Evolutionary conservation across 108 stramenopile species (phyloP).

Genomic region (Cylindrotheca fusiformis): DNA sequence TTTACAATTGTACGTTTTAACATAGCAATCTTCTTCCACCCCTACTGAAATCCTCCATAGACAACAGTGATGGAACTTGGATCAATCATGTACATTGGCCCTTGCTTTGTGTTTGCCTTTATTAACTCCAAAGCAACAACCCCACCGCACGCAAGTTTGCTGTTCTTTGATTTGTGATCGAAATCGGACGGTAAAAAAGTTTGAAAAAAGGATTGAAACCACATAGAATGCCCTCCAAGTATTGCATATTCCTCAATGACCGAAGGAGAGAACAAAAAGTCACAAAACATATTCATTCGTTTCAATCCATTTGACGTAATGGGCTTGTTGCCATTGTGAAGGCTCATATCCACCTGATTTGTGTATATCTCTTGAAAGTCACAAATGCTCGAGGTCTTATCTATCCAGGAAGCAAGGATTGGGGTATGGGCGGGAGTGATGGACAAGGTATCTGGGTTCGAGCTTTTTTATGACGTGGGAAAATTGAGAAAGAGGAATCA

Average conservation of each 20-base stretch:
- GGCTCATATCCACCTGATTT: slow-evolving; percentile 65
- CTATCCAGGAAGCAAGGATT: slow-evolving; percentile 82
- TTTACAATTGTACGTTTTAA: too few relatives aligned
- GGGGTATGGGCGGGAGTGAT: slow-evolving; percentile 73
- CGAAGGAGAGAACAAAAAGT: slow-evolving; percentile 66
- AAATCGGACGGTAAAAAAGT: slow-evolving; percentile 64
- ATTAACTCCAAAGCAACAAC: slow-evolving; percentile 71
- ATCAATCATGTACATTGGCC: slow-evolving; percentile 79
- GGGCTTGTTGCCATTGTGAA: slow-evolving; percentile 85
- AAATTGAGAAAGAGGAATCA: not conserved
- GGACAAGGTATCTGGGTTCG: slow-evolving; percentile 87
- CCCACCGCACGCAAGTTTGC: slow-evolving; percentile 92
- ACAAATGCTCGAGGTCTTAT: slow-evolving; percentile 38
- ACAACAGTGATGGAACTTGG: slow-evolving; percentile 61
- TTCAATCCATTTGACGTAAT: slow-evolving; percentile 72
- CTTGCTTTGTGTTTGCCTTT: slow-evolving; percentile 53
- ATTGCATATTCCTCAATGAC: slow-evolving; percentile 66
- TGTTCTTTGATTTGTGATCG: slow-evolving; percentile 71
- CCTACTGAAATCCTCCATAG: slow-evolving; percentile 75
- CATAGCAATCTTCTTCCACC: too few relatives aligned
- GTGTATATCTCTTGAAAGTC: slow-evolving; percentile 50
- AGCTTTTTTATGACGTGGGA: slow-evolving; percentile 14
- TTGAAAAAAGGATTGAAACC: slow-evolving; percentile 88
- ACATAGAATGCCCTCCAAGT: slow-evolving; percentile 89
- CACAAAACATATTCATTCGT: slow-evolving; percentile 77